Percentiles rank a stretch among this genome's conserved stretches.
These are phyloP conservation scores for Kingdonia uniflora DNA, from an alignment of 164 flowering plant genomes.

Conservation along the genomic window DNA sequence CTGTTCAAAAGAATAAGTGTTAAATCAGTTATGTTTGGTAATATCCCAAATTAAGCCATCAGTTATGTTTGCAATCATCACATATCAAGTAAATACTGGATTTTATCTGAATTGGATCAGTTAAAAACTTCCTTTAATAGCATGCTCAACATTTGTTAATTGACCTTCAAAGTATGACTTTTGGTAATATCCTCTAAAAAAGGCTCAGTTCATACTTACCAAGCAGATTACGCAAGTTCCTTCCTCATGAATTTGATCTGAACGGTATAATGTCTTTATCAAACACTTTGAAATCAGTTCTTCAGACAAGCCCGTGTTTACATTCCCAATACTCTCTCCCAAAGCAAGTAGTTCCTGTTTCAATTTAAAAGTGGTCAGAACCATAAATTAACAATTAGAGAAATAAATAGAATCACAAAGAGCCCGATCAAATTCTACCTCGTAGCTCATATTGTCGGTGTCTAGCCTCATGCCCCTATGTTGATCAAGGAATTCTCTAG, in stretches of 20 bases:
- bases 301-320: constrained; percentile 52
- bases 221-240: constrained; percentile 49
- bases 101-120: no score
- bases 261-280: constrained; percentile 19
- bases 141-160: no score
- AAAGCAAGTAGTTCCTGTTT: constrained; percentile 62
- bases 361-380: constrained; percentile 1
- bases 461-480: constrained; percentile 64
- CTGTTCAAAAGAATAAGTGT: no score
- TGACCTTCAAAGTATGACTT: no score
- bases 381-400: neutral
- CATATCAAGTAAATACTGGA: no score
- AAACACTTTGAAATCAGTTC: constrained; percentile 36
- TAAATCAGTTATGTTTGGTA: no score
- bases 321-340: constrained; percentile 63
- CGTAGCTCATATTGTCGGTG: constrained; percentile 54
- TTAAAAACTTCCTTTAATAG: no score
- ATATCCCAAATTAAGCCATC: no score
- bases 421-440: constrained; percentile 19
- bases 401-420: neutral
- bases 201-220: constrained; percentile 23
- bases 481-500: constrained; percentile 39
- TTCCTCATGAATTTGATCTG: constrained; percentile 25
- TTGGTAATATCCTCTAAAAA: neutral
- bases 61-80: no score